Evolutionary conservation across 2,329 filamentous ascomycete species (phyloP).

Genomic region (Fusarium euwallaceae): DNA sequence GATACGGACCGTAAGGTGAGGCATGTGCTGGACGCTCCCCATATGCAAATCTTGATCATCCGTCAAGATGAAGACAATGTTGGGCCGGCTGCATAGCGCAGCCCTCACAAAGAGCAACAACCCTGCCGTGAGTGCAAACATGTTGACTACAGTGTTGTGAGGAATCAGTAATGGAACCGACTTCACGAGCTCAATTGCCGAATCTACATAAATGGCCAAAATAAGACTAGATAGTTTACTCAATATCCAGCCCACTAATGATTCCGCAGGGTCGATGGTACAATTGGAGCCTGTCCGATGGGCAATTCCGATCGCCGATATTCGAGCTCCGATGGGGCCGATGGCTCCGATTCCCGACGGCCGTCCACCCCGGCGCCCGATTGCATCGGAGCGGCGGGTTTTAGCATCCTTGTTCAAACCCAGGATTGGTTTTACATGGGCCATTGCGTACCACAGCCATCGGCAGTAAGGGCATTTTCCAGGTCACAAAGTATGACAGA

Average conservation of each 20-base stretch:
- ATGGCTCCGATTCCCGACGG: background rate
- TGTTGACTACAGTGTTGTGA: background rate
- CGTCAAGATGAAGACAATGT: slow-evolving; percentile 74
- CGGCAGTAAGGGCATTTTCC: background rate
- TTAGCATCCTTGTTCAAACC: background rate
- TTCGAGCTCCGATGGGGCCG: background rate
- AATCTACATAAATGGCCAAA: background rate
- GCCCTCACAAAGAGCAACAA: background rate
- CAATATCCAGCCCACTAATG: background rate
- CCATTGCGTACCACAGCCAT: background rate
- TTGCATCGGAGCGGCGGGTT: background rate
- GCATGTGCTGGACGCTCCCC: slow-evolving; percentile 70
- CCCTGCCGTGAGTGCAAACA: background rate
- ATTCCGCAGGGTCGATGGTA: background rate
- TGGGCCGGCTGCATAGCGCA: slow-evolving; percentile 51
- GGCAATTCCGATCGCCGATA: background rate
- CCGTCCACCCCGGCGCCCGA: background rate
- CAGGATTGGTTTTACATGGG: background rate
- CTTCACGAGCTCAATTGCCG: background rate
- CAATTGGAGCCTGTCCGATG: background rate
- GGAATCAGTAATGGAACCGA: background rate
- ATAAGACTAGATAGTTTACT: background rate
- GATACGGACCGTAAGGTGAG: slow-evolving; percentile 60
- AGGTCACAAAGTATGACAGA: background rate
- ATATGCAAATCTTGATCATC: slow-evolving; percentile 75